Evolutionary conservation across 257 asterid genomes (phyloP).

Genomic region (Parsonsia alboflavescens): DNA sequence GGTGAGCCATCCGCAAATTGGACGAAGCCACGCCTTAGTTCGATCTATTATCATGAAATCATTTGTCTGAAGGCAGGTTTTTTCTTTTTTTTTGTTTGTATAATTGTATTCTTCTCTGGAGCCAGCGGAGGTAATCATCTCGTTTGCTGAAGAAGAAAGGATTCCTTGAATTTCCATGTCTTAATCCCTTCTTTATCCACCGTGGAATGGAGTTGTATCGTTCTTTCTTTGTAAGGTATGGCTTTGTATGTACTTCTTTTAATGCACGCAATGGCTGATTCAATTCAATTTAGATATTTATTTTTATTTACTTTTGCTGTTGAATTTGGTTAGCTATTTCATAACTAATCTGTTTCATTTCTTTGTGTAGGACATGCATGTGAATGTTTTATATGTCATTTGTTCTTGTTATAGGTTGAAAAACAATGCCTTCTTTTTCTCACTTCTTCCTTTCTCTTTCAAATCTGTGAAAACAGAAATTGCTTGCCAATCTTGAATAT

Average conservation of each 20-base stretch:
- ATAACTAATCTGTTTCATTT: not conserved
- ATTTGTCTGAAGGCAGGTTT: not conserved
- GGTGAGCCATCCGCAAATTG: too few relatives aligned
- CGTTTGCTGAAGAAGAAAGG: not conserved
- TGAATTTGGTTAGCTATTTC: not conserved
- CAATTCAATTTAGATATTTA: not conserved
- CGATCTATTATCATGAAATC: not conserved
- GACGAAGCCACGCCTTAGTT: not conserved
- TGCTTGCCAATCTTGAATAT: not conserved
- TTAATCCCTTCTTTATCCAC: not conserved
- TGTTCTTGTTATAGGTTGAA: not conserved
- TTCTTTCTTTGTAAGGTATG: not conserved
- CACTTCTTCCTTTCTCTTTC: not conserved
- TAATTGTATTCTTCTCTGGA: not conserved
- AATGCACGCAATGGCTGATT: conserved; percentile 7
- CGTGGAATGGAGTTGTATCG: not conserved
- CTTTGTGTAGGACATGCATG: conserved; percentile 1
- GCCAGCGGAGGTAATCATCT: not conserved
- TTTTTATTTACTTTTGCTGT: not conserved
- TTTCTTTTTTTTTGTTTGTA: too few relatives aligned
- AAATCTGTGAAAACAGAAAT: not conserved
- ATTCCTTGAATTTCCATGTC: not conserved
- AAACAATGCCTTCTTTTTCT: not conserved
- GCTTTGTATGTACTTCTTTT: not conserved
- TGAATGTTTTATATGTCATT: not conserved